Evolutionary conservation across 2,329 filamentous ascomycete species (phyloP).

Genomic region (Purpureocillium lavendulum): DNA sequence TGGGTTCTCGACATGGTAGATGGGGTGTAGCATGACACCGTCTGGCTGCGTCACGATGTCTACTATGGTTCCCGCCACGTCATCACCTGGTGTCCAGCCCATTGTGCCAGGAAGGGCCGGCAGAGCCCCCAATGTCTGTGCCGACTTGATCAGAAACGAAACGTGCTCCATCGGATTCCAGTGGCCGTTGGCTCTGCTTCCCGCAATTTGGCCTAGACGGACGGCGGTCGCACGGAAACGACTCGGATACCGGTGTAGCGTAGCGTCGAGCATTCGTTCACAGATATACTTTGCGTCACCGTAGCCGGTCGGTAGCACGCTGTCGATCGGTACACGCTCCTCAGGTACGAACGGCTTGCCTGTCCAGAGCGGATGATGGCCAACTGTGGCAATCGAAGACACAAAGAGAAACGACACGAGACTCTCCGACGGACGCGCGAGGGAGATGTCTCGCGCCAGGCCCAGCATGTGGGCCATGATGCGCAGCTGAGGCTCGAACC

Average conservation of each 20-base stretch:
- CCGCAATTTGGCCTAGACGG: conserved; percentile 43
- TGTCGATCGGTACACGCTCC: conserved; percentile 24
- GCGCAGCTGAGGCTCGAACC: conserved; percentile 35
- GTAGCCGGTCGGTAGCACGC: conserved; percentile 36
- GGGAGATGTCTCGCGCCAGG: conserved; percentile 27
- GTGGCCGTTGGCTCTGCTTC: conserved; percentile 35
- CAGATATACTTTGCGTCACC: conserved; percentile 41
- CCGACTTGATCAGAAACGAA: conserved; percentile 38
- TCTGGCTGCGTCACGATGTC: conserved; percentile 4
- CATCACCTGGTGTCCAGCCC: conserved; percentile 37
- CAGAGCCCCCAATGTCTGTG: conserved; percentile 31
- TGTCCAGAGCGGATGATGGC: conserved; percentile 16
- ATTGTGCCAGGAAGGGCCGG: conserved; percentile 30
- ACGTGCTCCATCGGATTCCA: conserved; percentile 47
- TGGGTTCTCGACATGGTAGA: conserved; percentile 14
- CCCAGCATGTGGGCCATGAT: conserved; percentile 38
- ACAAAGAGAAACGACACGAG: conserved; percentile 29
- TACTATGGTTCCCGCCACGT: conserved; percentile 1
- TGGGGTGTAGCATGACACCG: not conserved
- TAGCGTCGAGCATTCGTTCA: conserved; percentile 39
- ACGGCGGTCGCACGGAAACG: conserved; percentile 33
- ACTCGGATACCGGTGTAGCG: conserved; percentile 29
- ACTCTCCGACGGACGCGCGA: not conserved
- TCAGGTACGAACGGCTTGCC: conserved; percentile 30
- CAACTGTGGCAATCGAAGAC: conserved; percentile 31